These are phyloP conservation scores for Pseudozyma hubeiensis DNA, from an alignment of 1,284 basidiomycete species.

Conservation along the genomic window DNA sequence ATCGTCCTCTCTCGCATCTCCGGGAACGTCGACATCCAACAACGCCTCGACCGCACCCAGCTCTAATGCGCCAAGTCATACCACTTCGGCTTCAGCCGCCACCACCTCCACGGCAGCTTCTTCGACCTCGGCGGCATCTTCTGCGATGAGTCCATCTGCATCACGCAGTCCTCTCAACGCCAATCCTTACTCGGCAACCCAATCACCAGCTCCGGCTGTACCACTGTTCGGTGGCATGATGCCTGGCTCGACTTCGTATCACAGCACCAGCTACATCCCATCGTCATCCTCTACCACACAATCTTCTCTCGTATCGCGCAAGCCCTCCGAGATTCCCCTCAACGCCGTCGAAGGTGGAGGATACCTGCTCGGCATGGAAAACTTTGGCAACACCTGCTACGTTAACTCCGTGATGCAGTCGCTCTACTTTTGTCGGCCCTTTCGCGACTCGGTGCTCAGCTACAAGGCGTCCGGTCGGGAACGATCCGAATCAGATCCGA, in stretches of 20 bases:
- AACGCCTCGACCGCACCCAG: slow-evolving; percentile 17
- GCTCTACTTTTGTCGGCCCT: slow-evolving; percentile 87
- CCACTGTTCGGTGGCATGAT: slow-evolving; percentile 39
- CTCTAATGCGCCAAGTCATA: slow-evolving; percentile 5
- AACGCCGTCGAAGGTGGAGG: slow-evolving; percentile 38
- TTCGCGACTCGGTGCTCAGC: slow-evolving; percentile 77
- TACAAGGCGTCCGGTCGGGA: slow-evolving; percentile 23
- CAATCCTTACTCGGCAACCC: slow-evolving; percentile 26
- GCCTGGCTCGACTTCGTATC: slow-evolving; percentile 20
- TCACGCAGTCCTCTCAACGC: slow-evolving; percentile 30
- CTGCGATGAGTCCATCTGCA: slow-evolving; percentile 15
- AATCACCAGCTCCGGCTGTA: slow-evolving; percentile 8
- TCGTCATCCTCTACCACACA: slow-evolving; percentile 36
- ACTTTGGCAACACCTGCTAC: slow-evolving; percentile 73
- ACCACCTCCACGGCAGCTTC: slow-evolving; percentile 7
- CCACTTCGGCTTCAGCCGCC: slow-evolving; percentile 4
- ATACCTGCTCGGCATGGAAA: slow-evolving; percentile 61
- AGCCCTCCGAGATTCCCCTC: slow-evolving; percentile 38
- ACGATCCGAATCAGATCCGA: slow-evolving; percentile 20
- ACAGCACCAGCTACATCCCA: slow-evolving; percentile 48
- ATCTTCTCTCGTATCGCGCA: slow-evolving; percentile 24
- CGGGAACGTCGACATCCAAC: slow-evolving; percentile 9
- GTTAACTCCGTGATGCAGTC: slow-evolving; percentile 97
- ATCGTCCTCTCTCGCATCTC: slow-evolving; percentile 21
- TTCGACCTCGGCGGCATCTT: slow-evolving; percentile 18